Percentiles rank a stretch among this genome's conserved stretches.
Conservation (phyloP, 257 asterid genomes). For the Solanum chilense region DNA sequence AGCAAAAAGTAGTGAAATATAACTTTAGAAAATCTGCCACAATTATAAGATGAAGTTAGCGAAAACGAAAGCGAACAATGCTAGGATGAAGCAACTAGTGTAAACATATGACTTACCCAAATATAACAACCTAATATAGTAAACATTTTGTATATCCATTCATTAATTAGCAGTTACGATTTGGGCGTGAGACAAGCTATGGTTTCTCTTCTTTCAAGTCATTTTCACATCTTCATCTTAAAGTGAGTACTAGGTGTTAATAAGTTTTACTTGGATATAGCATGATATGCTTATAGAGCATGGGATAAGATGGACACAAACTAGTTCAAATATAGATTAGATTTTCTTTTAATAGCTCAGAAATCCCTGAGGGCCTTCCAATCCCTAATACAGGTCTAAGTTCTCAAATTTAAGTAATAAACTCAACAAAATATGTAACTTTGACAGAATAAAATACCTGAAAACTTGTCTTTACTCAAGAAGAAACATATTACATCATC, state of each 20-base stretch:
- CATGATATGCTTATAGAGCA: neutral
- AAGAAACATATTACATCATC: neutral
- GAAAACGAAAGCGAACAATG: neutral
- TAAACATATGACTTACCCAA: neutral
- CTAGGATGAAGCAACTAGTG: neutral
- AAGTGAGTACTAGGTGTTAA: neutral
- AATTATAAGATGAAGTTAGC: constrained; percentile 5
- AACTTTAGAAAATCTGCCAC: constrained; percentile 10
- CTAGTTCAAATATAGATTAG: neutral
- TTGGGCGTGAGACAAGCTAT: neutral
- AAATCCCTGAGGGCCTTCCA: neutral
- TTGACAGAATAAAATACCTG: neutral
- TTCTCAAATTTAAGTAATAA: neutral
- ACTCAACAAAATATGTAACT: neutral
- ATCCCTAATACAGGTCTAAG: neutral
- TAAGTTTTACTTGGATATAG: neutral
- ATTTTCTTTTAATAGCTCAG: neutral
- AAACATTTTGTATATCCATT: neutral
- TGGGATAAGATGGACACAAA: neutral
- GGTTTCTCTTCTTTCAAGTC: neutral
- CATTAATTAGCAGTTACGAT: neutral
- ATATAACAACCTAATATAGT: neutral
- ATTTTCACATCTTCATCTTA: neutral
- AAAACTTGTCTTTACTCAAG: neutral
- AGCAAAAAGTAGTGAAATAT: no score